Evolutionary conservation across 1,139 yeast species (phyloP), one percentile per base, ranked within the genome.

Genomic region (Geotrichum europaeum): DNA sequence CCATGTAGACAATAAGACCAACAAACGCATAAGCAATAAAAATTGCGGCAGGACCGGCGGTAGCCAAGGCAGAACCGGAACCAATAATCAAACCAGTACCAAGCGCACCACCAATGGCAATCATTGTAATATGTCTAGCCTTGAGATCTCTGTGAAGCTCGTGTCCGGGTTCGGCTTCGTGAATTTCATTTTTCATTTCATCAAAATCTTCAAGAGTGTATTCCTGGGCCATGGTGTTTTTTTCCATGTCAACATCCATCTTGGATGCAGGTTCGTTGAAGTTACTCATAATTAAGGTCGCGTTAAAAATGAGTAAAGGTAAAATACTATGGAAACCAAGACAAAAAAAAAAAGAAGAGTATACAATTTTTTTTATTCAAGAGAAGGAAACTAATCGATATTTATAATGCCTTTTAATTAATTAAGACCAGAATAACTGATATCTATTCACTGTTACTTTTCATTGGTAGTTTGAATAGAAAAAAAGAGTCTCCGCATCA

Each of bases 61-160:
- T 72, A 43, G 79, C 77, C 64, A 87, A 76, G 0, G 91, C 85
- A n/a, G 82, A 73, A 58, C 89, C 89, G 9, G 89, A 84, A 65
- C 90, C 89, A 68, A 86, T 84, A 65, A 86, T 75, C 65, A 86
- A 78, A 68, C 92, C 91, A 7, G 90, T 85, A 63, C 89, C 88
- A 36, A 81, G 67, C 6, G 81, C 77, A 54, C 84, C 84, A 62
- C 82, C 83, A 58, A 80, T 75, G 67, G 89, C 89, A 73, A 86
- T 84, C 94, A 87, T 86, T 59, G 86, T 79, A 68, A 86, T 83
- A 70, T 87, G 94, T 67, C 94, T 78, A 15, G 92, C 84, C 68
- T 85, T 82, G 63, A 87, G 76, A 32, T 80, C 82, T 70, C 84
- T 81, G 67, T 84, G 83, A 67, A 87, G 77, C 64, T 61, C 24